phyloP scores from a whole-genome alignment of 139 green algal genomes.

The Picochlorum sp. region DNA sequence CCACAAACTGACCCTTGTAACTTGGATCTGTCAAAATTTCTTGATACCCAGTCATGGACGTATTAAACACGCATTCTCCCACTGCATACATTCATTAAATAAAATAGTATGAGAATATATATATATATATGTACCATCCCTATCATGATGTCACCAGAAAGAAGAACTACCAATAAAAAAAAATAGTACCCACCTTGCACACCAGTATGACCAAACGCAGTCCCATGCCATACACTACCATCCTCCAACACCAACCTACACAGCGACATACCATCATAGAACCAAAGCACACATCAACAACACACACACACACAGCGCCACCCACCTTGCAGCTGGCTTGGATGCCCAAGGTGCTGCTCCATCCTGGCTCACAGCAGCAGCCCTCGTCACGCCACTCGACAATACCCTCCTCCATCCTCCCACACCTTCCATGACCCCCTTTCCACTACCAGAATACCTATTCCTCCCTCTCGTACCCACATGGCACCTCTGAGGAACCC shows the following conservation, averaged over 20 bases:
- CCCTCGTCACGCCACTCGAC: neutral
- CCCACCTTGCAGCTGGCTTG: constrained; percentile 12
- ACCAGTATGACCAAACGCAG: constrained; percentile 76
- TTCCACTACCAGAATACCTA: no score
- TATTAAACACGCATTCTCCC: constrained; percentile 97
- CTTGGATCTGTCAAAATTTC: constrained; percentile 97
- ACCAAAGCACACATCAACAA: neutral
- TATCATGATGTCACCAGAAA: neutral
- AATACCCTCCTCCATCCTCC: neutral
- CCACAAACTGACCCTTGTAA: constrained; percentile 96
- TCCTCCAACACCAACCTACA: constrained; percentile 86
- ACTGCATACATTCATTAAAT: constrained; percentile 11
- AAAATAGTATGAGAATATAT: neutral
- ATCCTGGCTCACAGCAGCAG: neutral
- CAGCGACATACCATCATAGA: neutral
- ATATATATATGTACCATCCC: no score
- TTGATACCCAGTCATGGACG: constrained; percentile 78
- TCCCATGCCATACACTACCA: constrained; percentile 81
- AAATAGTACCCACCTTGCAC: constrained; percentile 35
- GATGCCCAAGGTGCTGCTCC: constrained; percentile 6
- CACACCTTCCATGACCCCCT: no score
- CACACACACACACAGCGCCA: neutral
- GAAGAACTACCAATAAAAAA: neutral
- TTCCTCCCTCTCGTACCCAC: no score
- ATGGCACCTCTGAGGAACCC: no score